A percentile compares a stretch with the other conserved stretches of the same genome.
Conservation (phyloP, 257 asterid species). For the Jaltomata sinuosa region DNA sequence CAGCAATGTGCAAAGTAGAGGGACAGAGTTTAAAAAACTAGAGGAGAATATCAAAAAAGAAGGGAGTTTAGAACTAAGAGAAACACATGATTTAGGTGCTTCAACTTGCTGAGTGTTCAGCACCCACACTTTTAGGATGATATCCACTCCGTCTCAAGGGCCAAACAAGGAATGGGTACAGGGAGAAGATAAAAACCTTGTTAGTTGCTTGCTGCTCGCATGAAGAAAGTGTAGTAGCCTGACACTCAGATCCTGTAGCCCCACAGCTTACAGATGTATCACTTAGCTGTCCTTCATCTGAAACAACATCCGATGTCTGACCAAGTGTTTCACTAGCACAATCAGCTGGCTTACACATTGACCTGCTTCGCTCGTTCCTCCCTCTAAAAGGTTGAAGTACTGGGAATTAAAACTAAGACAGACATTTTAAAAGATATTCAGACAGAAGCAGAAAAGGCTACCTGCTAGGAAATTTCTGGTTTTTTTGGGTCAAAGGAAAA, state of each 20-base stretch:
- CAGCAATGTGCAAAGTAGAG: neutral
- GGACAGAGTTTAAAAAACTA: neutral
- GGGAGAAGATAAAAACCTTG: constrained; percentile 21
- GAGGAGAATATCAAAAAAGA: neutral
- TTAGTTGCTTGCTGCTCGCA: constrained; percentile 25
- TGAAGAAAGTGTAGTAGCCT: constrained; percentile 17
- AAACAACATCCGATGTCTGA: constrained; percentile 28
- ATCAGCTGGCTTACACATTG: constrained; percentile 18
- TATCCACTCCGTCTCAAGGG: neutral
- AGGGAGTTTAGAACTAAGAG: neutral
- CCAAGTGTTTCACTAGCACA: constrained; percentile 38
- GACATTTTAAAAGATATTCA: neutral
- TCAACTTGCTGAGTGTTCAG: neutral
- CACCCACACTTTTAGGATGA: neutral
- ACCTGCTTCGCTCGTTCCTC: constrained; percentile 40
- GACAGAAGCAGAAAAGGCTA: neutral
- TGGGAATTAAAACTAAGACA: neutral
- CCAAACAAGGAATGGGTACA: neutral
- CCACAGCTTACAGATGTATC: constrained; percentile 27
- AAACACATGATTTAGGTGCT: neutral
- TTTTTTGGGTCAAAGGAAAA: constrained; percentile 22
- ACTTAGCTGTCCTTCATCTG: constrained; percentile 21
- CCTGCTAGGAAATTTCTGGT: constrained; percentile 34
- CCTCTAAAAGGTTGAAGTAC: constrained; percentile 23
- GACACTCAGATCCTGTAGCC: constrained; percentile 24